These are phyloP conservation scores for Thielaviopsis punctulata DNA, from an alignment of 2,329 filamentous ascomycete species.

Conservation along the genomic window DNA sequence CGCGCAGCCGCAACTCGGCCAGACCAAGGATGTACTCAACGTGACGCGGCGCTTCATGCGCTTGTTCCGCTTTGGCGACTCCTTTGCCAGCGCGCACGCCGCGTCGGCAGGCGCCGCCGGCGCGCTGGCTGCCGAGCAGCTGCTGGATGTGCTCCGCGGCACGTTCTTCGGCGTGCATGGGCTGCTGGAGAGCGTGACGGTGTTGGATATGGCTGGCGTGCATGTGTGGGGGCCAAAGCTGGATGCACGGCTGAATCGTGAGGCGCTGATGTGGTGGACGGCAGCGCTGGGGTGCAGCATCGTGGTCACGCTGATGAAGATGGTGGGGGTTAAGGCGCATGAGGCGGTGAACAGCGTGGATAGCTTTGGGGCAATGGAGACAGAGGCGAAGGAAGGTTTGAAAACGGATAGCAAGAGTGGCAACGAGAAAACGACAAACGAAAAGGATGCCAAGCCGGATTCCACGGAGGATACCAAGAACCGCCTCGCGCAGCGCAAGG, in stretches of 20 bases:
- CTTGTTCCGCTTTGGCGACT: conserved; percentile 49
- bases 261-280: conserved; percentile 56
- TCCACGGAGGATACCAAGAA: conserved; percentile 9
- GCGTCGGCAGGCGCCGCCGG: conserved; percentile 4
- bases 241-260: conserved; percentile 31
- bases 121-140: conserved; percentile 16
- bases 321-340: conserved; percentile 22
- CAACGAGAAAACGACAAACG: conserved; percentile 15
- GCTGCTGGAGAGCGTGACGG: conserved; percentile 45
- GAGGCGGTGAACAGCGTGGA: conserved; percentile 17
- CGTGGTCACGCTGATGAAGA: conserved; percentile 24
- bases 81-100: conserved; percentile 26
- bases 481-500: background rate
- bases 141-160: conserved; percentile 32
- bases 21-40: conserved; percentile 26
- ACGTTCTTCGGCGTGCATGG: conserved; percentile 50
- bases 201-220: conserved; percentile 34
- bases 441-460: conserved; percentile 19
- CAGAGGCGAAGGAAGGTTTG: conserved; percentile 10
- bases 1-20: conserved; percentile 16
- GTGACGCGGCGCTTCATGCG: conserved; percentile 45
- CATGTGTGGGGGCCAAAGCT: conserved; percentile 28
- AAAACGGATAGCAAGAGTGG: conserved; percentile 11
- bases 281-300: conserved; percentile 38
- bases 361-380: conserved; percentile 8